phyloP scores from a whole-genome alignment of 2,329 filamentous ascomycete species.

The Fusarium chlamydosporum region DNA sequence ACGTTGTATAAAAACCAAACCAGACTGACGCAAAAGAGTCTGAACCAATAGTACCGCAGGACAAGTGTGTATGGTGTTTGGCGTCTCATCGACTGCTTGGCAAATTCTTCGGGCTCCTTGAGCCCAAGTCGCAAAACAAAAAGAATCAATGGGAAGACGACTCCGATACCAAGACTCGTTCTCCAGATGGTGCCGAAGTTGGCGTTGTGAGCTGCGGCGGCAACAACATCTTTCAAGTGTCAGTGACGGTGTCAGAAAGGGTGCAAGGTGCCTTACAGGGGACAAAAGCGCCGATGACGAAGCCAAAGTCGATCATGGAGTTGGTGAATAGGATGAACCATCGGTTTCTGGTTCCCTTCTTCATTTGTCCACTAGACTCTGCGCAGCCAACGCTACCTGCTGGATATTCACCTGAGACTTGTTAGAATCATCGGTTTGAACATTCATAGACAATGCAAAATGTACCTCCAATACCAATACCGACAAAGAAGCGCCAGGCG shows the following conservation, averaged over 20 bases:
- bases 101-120: constrained; percentile 83
- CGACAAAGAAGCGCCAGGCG: constrained; percentile 86
- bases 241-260: rapidly evolving
- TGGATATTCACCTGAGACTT: constrained; percentile 72
- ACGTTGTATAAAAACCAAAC: constrained; percentile 91
- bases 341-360: constrained; percentile 83
- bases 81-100: constrained; percentile 75
- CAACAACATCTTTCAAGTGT: constrained; percentile 60
- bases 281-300: constrained; percentile 84
- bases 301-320: constrained; percentile 86
- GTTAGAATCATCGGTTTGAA: not conserved
- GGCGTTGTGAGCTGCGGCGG: constrained; percentile 68
- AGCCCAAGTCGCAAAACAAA: constrained; percentile 80
- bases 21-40: constrained; percentile 76
- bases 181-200: constrained; percentile 86
- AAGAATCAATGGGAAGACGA: constrained; percentile 81
- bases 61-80: constrained; percentile 70
- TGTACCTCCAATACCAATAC: constrained; percentile 81
- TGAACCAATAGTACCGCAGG: constrained; percentile 78
- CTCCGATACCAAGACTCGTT: constrained; percentile 81
- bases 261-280: constrained; percentile 61
- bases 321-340: constrained; percentile 96
- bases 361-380: constrained; percentile 86
- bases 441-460: rapidly evolving
- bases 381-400: constrained; percentile 87